Base-by-base conservation (phyloP, 2,329 filamentous ascomycete species). In the Hypoxylon sp. region DNA sequence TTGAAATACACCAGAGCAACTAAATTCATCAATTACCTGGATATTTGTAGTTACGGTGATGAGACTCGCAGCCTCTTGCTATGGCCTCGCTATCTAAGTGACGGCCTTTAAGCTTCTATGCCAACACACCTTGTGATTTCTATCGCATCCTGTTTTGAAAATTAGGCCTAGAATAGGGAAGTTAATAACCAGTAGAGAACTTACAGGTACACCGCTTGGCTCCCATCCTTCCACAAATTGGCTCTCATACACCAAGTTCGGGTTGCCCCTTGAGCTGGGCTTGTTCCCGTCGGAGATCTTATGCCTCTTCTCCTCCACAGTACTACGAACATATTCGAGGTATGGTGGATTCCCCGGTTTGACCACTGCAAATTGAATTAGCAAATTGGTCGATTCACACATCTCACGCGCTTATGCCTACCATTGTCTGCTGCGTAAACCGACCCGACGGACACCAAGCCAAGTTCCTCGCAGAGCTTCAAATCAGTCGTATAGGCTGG, bases 391-490 rank as follows among this genome's bases (percentile, higher is more conserved):
- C n/a, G 3, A 18, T 2, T 9, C 20, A 18, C 29, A 11, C n/a
- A 17, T 15, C n/a, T 2, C 31, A 35, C 13, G 9, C 6, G 21
- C 15, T 8, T 9, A 27, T 26, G 10, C 67, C 60, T 52, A 70
- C 71, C 78, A 68, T 91, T 91, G 69, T 91, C 88, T 1, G 88
- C 88, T 0, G 83, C 86, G 17, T 89, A 74, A 0, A 89, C 81
- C 0, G 82, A 83, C 0, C 89, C 89, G 0, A 81, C 79, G 0
- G 77, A 78, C 2, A 95, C 78, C 29, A 94, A 71, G 0, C 81
- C 82, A 4, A 93, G 76, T 33, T 89, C 81, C 75, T 95, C 91
- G 70, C 88, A 91, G 0, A 92, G 80, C 75, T 92, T 92, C 59
- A 94, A 74, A 67, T 95, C 91, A 0, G 83, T 81, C 0, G 83